Percentiles rank a stretch among this genome's conserved stretches.
Conservation (phyloP, 140 eudicot genomes). For the Eryngium alpinum region DNA sequence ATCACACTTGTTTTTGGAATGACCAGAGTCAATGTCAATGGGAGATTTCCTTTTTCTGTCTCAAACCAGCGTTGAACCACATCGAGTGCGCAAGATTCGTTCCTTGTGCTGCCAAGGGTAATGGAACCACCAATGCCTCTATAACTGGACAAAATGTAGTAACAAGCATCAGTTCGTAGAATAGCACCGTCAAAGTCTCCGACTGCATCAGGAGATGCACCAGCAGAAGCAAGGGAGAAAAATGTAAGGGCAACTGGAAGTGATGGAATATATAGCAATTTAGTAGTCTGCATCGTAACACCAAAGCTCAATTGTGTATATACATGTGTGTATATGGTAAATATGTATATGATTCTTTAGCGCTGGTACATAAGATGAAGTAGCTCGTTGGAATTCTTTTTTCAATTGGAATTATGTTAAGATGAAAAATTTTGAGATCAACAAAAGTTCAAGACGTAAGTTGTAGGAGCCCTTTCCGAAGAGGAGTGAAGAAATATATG, state of each 20-base stretch:
- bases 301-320: too few species aligned
- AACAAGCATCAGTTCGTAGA: conserved; percentile 26
- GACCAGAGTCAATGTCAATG: conserved; percentile 28
- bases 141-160: conserved; percentile 44
- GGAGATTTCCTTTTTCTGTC: conserved; percentile 21
- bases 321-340: too few species aligned
- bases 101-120: conserved; percentile 26
- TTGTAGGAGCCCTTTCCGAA: too few species aligned
- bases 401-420: too few species aligned
- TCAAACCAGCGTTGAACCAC: conserved; percentile 37
- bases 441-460: too few species aligned
- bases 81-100: conserved; percentile 40
- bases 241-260: neutral
- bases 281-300: too few species aligned
- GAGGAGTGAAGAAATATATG: too few species aligned
- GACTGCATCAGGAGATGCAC: neutral
- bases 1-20: conserved; percentile 2
- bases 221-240: neutral
- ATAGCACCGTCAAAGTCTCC: conserved; percentile 7
- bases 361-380: too few species aligned
- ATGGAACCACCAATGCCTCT: conserved; percentile 53
- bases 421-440: too few species aligned
- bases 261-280: neutral
- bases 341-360: too few species aligned
- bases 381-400: too few species aligned